phyloP scores from a whole-genome alignment of 202 grass and related monocot species.

The Musa balbisiana region DNA sequence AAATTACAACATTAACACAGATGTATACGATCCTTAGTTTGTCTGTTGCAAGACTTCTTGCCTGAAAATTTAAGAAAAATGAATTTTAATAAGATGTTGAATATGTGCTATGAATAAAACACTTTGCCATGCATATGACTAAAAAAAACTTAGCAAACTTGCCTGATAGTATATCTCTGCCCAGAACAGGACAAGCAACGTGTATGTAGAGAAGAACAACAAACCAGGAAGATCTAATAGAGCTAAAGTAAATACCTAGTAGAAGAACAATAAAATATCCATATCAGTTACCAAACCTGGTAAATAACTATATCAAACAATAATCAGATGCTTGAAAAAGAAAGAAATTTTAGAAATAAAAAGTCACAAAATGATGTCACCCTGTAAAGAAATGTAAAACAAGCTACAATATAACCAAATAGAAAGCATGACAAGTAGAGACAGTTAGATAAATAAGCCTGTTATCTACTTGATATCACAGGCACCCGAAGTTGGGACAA shows the following conservation, averaged over 20 bases:
- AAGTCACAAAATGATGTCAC: too few relatives aligned
- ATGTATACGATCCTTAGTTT: constrained; percentile 68
- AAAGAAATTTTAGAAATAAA: too few relatives aligned
- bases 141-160: background rate
- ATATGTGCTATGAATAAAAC: constrained; percentile 3
- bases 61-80: constrained; percentile 33
- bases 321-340: background rate
- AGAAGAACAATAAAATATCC: background rate
- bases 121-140: background rate
- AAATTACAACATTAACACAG: constrained; percentile 57
- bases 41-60: constrained; percentile 72
- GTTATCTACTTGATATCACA: too few relatives aligned
- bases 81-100: background rate
- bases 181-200: constrained; percentile 95
- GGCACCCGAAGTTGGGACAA: too few relatives aligned
- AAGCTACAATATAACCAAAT: too few relatives aligned
- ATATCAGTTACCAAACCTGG: too few relatives aligned
- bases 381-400: too few relatives aligned
- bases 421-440: too few relatives aligned
- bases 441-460: too few relatives aligned
- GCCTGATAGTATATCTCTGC: constrained; percentile 98
- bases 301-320: background rate
- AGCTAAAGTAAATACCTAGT: constrained; percentile 66
- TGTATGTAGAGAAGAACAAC: constrained; percentile 94
- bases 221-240: constrained; percentile 78